These are phyloP conservation scores for Fusarium penzigii DNA, from an alignment of 2,329 filamentous ascomycete species.

Conservation along the genomic window DNA sequence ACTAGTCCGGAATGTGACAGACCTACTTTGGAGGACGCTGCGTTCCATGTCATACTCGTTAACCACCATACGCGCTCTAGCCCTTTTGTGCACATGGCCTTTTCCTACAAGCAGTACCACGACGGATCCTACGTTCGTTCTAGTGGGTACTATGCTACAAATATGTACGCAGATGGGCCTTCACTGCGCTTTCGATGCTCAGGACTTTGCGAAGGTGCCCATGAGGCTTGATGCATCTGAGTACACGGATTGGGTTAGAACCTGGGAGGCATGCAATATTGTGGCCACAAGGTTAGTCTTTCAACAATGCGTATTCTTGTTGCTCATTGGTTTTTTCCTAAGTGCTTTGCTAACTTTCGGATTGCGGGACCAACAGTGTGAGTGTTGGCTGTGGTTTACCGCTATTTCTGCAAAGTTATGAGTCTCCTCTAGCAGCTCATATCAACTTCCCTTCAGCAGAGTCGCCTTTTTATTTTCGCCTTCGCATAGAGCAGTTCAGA, in stretches of 20 bases:
- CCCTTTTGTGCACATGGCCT: conserved; percentile 30
- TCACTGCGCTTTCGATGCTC: conserved; percentile 22
- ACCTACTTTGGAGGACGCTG: conserved; percentile 10
- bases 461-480: neutral
- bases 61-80: conserved; percentile 22
- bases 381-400: conserved; percentile 7
- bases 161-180: conserved; percentile 29
- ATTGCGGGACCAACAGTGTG: neutral
- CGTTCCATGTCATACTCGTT: conserved; percentile 7
- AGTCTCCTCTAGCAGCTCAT: neutral
- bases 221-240: conserved; percentile 1
- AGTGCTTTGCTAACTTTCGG: no score
- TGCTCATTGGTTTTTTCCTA: no score
- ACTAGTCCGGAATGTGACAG: conserved; percentile 6
- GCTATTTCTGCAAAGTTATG: neutral
- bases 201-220: conserved; percentile 17
- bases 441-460: neutral
- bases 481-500: conserved; percentile 1
- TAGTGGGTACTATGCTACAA: conserved; percentile 31
- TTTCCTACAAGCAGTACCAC: conserved; percentile 25
- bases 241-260: conserved; percentile 6
- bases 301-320: neutral
- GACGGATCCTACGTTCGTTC: conserved; percentile 26
- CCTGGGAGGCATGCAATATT: conserved; percentile 12
- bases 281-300: conserved; percentile 1